phyloP scores from a whole-genome alignment of 2,329 filamentous ascomycete genomes.

The Dactylellina haptotyla region DNA sequence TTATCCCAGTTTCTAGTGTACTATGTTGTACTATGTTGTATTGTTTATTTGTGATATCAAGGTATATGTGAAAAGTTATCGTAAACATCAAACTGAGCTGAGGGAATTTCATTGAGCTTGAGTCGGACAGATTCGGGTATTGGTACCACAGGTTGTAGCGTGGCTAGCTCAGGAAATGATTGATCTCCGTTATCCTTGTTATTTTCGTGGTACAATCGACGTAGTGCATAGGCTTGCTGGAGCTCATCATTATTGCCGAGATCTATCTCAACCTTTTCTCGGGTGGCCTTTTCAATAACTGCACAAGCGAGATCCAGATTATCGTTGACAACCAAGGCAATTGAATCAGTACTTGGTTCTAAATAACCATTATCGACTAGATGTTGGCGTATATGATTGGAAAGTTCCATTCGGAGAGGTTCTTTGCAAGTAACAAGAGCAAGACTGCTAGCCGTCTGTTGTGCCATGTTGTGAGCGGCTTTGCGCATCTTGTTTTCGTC shows the following conservation, averaged over 20 bases:
- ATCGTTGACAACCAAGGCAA: conserved; percentile 98
- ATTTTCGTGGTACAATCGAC: conserved; percentile 77
- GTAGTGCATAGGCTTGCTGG: conserved; percentile 78
- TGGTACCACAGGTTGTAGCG: conserved; percentile 90
- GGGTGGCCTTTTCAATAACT: conserved; percentile 94
- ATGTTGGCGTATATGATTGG: conserved; percentile 85
- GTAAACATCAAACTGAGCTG: conserved; percentile 93
- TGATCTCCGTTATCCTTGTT: conserved; percentile 72
- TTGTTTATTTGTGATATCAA: too few relatives aligned
- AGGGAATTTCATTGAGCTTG: conserved; percentile 81
- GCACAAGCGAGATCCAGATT: conserved; percentile 93
- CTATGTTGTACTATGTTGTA: too few relatives aligned
- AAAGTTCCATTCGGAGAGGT: conserved; percentile 95
- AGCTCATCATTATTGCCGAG: conserved; percentile 97
- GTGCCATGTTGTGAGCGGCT: conserved; percentile 91
- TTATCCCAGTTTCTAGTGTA: too few relatives aligned
- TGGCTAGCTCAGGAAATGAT: conserved; percentile 80
- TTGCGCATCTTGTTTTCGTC: conserved; percentile 87
- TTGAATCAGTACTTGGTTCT: conserved; percentile 81
- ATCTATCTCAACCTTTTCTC: conserved; percentile 89
- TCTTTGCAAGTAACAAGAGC: conserved; percentile 99
- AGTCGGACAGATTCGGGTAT: conserved; percentile 95
- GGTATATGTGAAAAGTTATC: conserved; percentile 93
- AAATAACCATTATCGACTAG: conserved; percentile 74
- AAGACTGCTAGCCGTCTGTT: conserved; percentile 90